Conservation (phyloP, 139 green algal species). For the Ettlia oleoabundans region DNA sequence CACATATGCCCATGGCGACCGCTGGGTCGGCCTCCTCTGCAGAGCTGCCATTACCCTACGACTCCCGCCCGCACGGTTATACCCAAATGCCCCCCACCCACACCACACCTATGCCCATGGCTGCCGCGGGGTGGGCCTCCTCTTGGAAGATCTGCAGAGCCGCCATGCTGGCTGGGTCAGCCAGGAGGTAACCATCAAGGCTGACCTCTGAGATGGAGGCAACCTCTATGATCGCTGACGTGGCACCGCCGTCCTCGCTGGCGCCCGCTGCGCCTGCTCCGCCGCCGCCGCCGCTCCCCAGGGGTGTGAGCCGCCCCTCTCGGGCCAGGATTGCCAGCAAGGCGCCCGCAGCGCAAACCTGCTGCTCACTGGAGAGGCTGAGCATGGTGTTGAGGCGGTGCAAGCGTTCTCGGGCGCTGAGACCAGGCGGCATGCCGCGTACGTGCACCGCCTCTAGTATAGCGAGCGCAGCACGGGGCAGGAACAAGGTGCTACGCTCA, state of each 20-base stretch:
- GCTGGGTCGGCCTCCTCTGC: neutral
- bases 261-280: neutral
- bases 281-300: neutral
- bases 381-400: constrained; percentile 44
- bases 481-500: constrained; percentile 46
- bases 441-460: constrained; percentile 34
- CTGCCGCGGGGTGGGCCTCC: constrained; percentile 78
- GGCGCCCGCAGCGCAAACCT: constrained; percentile 63
- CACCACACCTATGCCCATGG: constrained; percentile 84
- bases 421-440: neutral
- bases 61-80: too few relatives aligned
- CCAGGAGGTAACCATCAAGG: constrained; percentile 57
- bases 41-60: too few relatives aligned
- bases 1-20: too few relatives aligned
- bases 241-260: neutral
- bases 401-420: constrained; percentile 24
- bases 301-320: constrained; percentile 40
- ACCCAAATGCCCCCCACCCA: too few relatives aligned
- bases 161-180: constrained; percentile 63
- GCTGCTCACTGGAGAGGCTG: constrained; percentile 32
- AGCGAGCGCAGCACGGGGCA: constrained; percentile 1
- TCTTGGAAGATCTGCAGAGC: constrained; percentile 76
- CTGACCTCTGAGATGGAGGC: constrained; percentile 41
- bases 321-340: constrained; percentile 58
- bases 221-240: constrained; percentile 1